Evolutionary conservation across 1,284 basidiomycete genomes (phyloP).

Genomic region (Pseudozyma flocculosa): DNA sequence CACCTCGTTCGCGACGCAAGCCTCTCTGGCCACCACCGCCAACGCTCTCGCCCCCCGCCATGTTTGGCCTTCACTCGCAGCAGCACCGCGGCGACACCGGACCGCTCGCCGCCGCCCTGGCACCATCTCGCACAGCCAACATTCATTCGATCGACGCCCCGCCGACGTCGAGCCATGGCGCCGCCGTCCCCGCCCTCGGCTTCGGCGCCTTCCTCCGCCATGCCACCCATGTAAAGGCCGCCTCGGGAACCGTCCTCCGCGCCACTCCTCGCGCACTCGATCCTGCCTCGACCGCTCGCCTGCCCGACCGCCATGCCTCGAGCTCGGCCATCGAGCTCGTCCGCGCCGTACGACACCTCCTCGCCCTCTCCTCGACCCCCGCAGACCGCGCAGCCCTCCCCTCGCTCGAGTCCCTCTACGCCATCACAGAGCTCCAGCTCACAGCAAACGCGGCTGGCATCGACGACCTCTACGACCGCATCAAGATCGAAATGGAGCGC

Average conservation of each 20-base stretch:
- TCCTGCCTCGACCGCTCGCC: constrained; percentile 3
- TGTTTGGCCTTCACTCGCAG: no score
- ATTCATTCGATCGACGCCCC: no score
- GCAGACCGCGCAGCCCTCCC: neutral
- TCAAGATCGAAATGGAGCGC: constrained; percentile 48
- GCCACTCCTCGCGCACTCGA: no score
- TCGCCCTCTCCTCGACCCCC: constrained; percentile 7
- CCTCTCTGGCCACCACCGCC: no score
- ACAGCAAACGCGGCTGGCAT: constrained; percentile 6
- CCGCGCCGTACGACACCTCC: constrained; percentile 22
- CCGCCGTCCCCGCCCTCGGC: constrained; percentile 8
- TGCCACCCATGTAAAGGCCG: neutral
- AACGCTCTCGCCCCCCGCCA: no score
- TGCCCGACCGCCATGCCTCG: constrained; percentile 18
- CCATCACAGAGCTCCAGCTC: constrained; percentile 15
- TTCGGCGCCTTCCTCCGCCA: constrained; percentile 28
- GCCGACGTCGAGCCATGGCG: no score
- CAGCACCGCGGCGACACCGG: no score
- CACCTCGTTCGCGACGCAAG: no score
- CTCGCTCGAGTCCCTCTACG: constrained; percentile 31
- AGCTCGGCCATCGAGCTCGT: constrained; percentile 19
- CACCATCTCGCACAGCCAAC: no score
- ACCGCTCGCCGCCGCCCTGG: no score
- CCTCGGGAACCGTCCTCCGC: neutral
- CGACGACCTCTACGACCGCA: constrained; percentile 35